Percentiles rank a stretch among this genome's conserved stretches.
Conservation (phyloP, 1,284 basidiomycete species). For the Puccinia hordei region DNA sequence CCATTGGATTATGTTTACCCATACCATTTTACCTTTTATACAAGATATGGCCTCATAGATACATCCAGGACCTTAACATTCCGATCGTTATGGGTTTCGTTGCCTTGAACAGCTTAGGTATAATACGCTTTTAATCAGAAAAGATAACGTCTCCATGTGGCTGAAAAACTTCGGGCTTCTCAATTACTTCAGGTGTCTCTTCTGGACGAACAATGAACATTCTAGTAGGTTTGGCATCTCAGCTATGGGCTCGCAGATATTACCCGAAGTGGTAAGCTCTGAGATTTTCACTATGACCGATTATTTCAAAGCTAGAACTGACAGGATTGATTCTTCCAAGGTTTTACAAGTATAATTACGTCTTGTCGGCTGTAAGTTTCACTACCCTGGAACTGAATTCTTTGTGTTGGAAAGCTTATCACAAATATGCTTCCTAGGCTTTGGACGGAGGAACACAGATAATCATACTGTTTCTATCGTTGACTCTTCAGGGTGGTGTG, state of each 20-base stretch:
- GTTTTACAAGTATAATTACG: slow-evolving; percentile 45
- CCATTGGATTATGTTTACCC: slow-evolving; percentile 4
- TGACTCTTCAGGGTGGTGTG: slow-evolving; percentile 34
- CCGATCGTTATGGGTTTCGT: slow-evolving; percentile 29
- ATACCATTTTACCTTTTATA: slow-evolving; percentile 25
- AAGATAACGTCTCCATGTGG: not conserved
- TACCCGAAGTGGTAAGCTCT: slow-evolving; percentile 14
- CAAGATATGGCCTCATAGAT: slow-evolving; percentile 17
- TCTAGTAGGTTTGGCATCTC: slow-evolving; percentile 19
- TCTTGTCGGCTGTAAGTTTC: slow-evolving; percentile 33
- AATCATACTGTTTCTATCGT: slow-evolving; percentile 27
- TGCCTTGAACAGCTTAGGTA: slow-evolving; percentile 9
- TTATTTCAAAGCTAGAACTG: not conserved
- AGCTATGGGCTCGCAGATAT: slow-evolving; percentile 30
- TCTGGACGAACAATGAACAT: slow-evolving; percentile 24
- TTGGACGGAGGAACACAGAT: slow-evolving; percentile 43
- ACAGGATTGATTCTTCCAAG: not conserved
- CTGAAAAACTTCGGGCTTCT: not conserved
- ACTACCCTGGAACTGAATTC: not conserved
- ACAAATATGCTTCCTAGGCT: not conserved
- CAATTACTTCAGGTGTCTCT: not conserved
- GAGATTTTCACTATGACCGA: not conserved
- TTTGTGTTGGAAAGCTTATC: not conserved
- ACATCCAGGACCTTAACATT: slow-evolving; percentile 6
- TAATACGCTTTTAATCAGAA: not conserved